These are phyloP conservation scores for Toxoplasma gondii DNA, from an alignment of 169 alveolate species.

Conservation along the genomic window DNA sequence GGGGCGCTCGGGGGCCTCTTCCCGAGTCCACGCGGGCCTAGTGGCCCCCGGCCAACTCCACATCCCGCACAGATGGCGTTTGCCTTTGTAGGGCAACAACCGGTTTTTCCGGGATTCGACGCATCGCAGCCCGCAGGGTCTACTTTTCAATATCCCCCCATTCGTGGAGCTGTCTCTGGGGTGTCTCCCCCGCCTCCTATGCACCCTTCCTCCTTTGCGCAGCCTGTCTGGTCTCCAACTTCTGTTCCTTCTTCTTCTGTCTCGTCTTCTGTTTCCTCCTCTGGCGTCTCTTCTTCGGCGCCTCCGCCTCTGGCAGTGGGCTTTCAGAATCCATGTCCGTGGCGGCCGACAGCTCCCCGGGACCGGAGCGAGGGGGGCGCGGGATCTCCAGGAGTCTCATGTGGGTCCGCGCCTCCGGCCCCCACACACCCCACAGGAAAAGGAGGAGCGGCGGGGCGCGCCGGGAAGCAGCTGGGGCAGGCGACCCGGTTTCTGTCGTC, in stretches of 20 bases:
- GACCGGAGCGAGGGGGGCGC: not conserved
- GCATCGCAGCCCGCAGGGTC: not conserved
- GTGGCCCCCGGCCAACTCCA: not conserved
- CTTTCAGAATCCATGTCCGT: not conserved
- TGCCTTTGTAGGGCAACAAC: not conserved
- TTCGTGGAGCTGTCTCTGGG: not conserved
- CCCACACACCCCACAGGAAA: too few relatives aligned
- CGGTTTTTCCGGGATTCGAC: not conserved
- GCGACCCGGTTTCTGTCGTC: not conserved
- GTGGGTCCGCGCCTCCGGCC: not conserved
- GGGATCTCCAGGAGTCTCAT: not conserved
- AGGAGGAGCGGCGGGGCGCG: not conserved
- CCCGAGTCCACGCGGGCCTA: not conserved
- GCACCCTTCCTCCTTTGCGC: too few relatives aligned
- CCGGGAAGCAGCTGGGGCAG: not conserved
- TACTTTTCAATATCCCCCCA: too few relatives aligned
- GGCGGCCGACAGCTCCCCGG: not conserved
- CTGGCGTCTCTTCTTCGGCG: not conserved
- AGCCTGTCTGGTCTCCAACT: not conserved
- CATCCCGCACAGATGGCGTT: not conserved
- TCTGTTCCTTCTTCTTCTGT: not conserved
- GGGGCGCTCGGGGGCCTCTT: not conserved
- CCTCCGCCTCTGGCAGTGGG: not conserved
- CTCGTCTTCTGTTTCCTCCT: not conserved
- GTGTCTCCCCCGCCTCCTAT: not conserved